Evolutionary conservation across 2,329 filamentous ascomycete genomes (phyloP).

Genomic region (Pseudogymnoascus sp.): DNA sequence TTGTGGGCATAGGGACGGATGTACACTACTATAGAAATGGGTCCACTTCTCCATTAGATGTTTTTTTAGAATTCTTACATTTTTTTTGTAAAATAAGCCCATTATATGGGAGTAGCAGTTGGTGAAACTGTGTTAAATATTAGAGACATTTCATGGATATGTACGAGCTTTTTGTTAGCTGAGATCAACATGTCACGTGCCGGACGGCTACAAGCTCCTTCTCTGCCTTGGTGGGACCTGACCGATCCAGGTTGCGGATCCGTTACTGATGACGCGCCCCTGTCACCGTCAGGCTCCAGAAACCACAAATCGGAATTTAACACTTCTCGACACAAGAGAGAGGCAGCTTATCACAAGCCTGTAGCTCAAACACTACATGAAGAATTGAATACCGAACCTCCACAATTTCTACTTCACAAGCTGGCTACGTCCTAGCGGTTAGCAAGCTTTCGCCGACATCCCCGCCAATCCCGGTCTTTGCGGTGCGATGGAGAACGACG

Average conservation of each 20-base stretch:
- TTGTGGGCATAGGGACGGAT: not conserved
- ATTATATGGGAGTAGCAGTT: not conserved
- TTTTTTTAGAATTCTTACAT: not conserved
- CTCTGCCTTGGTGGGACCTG: not conserved
- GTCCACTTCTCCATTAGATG: not conserved
- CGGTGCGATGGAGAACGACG: conserved; percentile 41
- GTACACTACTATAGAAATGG: conserved; percentile 6
- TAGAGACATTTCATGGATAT: not conserved
- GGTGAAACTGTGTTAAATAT: not conserved
- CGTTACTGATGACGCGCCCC: not conserved
- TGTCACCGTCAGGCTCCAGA: not conserved
- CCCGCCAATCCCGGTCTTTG: conserved; percentile 9
- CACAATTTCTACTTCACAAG: not conserved
- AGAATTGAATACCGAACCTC: not conserved
- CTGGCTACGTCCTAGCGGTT: not conserved
- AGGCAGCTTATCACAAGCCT: not conserved
- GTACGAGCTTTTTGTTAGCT: not conserved
- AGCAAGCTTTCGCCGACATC: not conserved
- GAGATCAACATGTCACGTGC: not conserved
- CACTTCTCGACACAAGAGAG: not conserved
- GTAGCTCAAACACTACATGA: not conserved
- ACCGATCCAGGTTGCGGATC: conserved; percentile 1
- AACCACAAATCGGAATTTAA: not conserved
- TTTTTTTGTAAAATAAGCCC: not conserved
- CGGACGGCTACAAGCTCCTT: not conserved